phyloP scores from a whole-genome alignment of 768 basidiomycete genomes.

The Cyclocybe aegerita region DNA sequence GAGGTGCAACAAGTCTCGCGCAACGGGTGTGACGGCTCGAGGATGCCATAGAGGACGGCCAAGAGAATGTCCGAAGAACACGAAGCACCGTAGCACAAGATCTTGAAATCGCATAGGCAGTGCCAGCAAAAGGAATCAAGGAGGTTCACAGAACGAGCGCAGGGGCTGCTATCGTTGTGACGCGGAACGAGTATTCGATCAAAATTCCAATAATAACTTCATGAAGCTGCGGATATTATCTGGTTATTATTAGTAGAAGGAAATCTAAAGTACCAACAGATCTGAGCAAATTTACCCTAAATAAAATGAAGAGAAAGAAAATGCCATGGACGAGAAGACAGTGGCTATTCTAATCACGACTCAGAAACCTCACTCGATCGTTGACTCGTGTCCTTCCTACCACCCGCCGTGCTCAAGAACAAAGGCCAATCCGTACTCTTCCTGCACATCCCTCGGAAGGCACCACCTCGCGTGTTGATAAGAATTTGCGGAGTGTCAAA shows the following conservation, averaged over 20 bases:
- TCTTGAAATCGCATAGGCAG: no score
- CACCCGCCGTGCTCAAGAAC: conserved; percentile 25
- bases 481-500: conserved; percentile 67
- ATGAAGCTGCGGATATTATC: no score
- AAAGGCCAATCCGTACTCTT: conserved; percentile 56
- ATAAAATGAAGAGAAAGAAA: not conserved
- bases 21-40: not conserved
- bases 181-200: no score
- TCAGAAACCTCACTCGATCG: conserved; percentile 11
- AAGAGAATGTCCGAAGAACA: not conserved
- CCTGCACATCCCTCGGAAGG: conserved; percentile 69
- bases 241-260: no score
- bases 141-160: no score
- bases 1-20: conserved; percentile 11
- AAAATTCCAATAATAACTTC: no score
- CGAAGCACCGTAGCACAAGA: conserved; percentile 1
- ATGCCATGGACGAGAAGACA: not conserved
- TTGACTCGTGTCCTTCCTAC: conserved; percentile 4
- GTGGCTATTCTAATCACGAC: conserved; percentile 2
- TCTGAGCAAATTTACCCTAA: not conserved
- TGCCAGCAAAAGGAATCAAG: no score
- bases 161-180: no score
- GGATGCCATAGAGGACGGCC: conserved; percentile 1
- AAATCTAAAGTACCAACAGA: no score
- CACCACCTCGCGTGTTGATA: conserved; percentile 50